Base-by-base conservation (phyloP, 352 stramenopile species). In the Elongisporangium prolatum region DNA sequence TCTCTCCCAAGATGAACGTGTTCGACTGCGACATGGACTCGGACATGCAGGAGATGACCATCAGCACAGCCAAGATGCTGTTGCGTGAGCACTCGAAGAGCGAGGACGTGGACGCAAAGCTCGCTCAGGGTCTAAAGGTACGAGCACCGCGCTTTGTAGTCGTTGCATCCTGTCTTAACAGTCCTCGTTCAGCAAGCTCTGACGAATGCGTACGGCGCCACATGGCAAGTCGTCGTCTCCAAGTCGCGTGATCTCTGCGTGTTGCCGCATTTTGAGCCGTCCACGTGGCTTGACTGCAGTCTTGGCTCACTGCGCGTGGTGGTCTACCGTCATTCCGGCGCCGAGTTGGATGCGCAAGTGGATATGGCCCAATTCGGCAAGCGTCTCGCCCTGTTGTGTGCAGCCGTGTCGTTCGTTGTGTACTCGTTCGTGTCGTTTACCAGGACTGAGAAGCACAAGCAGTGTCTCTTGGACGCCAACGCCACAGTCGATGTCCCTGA, bases 171-270 rank as follows among this genome's bases (percentile, higher is more conserved):
- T 57, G 17, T 51, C 57, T 60, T 69, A 21, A 66, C 50, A 48
- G 8, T 37, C 57, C 50, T 4, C 57, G 34, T 2, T 16, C 48
- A 84, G 71, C 76, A 88, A 40, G 77, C 79, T 57, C 52, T 93
- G 48, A 89, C 73, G n/a, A 74, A 72, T 51, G 28, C 21, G 9
- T 87, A 88, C 60, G 80, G 84, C 38, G 73, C 78, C 52, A 93
- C 78, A 53, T 93, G 84, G 84, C 84, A 93, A 61, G 67, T 76
- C 40, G 56, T 87, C 22, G 79, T 83, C 17, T 77, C 80, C 20
- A 77, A 59, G 0, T 75, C 67, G 16, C 68, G 71, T 13, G 80
- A 91, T 13, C 57, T 93, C 17, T 84, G 75, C 61, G 86, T 73
- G 49, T 52, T 87, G 51, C 72, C 77, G 28, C 81, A 87, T 48